Evolutionary conservation across 257 asterid genomes (phyloP), one percentile per base, ranked within the genome.

Genomic region (Lithospermum erythrorhizon): DNA sequence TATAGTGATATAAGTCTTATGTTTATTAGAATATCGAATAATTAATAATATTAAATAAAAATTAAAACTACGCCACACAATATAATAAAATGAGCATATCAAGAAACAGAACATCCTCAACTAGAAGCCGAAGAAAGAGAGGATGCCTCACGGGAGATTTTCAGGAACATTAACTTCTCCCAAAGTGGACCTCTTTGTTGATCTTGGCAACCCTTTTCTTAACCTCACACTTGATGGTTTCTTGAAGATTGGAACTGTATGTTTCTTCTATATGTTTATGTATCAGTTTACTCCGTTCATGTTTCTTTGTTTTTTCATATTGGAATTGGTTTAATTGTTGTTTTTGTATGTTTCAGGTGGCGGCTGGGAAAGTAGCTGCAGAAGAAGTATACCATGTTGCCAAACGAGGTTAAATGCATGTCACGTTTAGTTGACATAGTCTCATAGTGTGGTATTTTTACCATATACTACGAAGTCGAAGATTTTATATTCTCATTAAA

Each of bases 201-300:
- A 89, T 59, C 22, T 67, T 87, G 94, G 94, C 57, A 76, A 85
- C 70, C 95, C 95, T 14, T 68, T 79, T 52, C 95, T 87, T 69
- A 86, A 89, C 63, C 83, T 66, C 72, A 71, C 94, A 11, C 68
- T 86, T 19, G 90, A 89, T 68, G 88, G 88, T 21, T 89, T 89
- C 85, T 68, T 82, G 81, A 86, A 83, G 78, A 80, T 86, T 47
- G 90, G 94, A 81, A 37, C 82, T 61, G 95, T 88, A 76, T 78
- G 45, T 27, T 27, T 27, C 30, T 6, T 27, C 30, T 27, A 3
- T 6, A 27, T 27, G 30, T 35, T 35, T 35, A 0, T 35, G 45
- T 35, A 0, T 35, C 45, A 35, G 13, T 6, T 35, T 1, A 35
- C 45, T 35, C 45, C 7, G 13, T 35, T 35, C 45, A 35, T 35